Base-by-base conservation (phyloP, 176 grass and related monocot genomes). In the Zizania latifolia region DNA sequence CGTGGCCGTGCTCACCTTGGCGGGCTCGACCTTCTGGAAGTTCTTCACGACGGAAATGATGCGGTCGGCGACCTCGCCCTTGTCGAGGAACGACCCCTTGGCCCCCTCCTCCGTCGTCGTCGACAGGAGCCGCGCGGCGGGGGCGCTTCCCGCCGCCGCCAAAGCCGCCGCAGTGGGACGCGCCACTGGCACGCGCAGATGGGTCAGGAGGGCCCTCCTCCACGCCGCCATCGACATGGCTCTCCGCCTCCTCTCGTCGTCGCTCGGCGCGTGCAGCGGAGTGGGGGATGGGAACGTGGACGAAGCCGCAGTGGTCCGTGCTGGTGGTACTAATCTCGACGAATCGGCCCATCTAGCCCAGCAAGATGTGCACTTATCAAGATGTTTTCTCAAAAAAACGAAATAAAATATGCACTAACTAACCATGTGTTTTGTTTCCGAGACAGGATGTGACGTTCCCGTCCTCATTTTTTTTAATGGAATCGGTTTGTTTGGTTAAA, bases 81-180 rank as follows among this genome's bases (percentile, higher is more conserved):
- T 92, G 86, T 92, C 89, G 33, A 95, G 89, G 83, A 95, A 95
- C 45, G 86, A 92, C 4, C 92, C 92, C 89, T 84, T 92, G 10
- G 45, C 74, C 62, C 64, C 89, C 62, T n/a, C n/a, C n/a, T 89
- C 86, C 76, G 89, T 60, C 61, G 77, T 77, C 8, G 79, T 82
- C 6, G 79, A 83, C n/a, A 78, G 85, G 72, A 95, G 82, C 40
- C 83, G 58, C n/a, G n/a, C n/a, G n/a, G n/a, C n/a, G n/a, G n/a
- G n/a, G n/a, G n/a, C n/a, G n/a, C 84, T 36, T 22, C 63, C 63
- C 19, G 37, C 71, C 5, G 72, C 68, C 17, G 74, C 24, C 3
- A 30, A 10, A 0, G 24, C 48, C 2, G 57, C 51, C 0, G 56
- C 4, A 8, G 54, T 59, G 32, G 86, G 83, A 16, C 63, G 41